Evolutionary conservation across 805 yeast species (phyloP), one percentile per base, ranked within the genome.

Genomic region (Saccharomyces cerevisiae): DNA sequence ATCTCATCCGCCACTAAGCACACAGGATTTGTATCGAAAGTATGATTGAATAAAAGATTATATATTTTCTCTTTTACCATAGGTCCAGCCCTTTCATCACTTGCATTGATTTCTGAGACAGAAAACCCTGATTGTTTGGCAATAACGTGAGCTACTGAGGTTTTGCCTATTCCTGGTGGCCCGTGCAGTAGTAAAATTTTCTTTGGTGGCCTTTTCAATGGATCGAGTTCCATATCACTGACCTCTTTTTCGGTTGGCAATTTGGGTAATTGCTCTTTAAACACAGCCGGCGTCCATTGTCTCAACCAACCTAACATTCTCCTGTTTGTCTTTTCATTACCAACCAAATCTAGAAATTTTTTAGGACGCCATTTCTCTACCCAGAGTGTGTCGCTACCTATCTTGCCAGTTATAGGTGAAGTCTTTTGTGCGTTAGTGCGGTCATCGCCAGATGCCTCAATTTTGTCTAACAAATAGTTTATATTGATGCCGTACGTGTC

Each of bases 111-210:
- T 62, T 92, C 99, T 60, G 86, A 78, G 0, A 87, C 79, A 48
- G 83, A 81, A 66, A 87, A 92, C 0, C 96, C 96, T 43, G 87
- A 79, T 59, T 88, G 96, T 48, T 76, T 77, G 2, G 96, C 94
- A 41, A 90, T 78, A 1, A 89, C 80, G 64, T 91, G 97, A 0
- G 92, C 89, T 1, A 90, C 84, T 0, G 94, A 81, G 0, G 98
- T 91, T 66, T 92, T 92, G 9, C 99, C 99, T 17, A 86, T 77
- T 1, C 99, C 99, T 0, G 96, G 90, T 0, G 96, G 94, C 0
- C 99, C 99, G 66, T 85, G 89, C 10, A 94, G 78, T 46, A 94
- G 72, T 22, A 94, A 66, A 0, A 94, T 76, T 58, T 81, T 85
- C 51, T 78, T 77, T 14, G 68, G 72, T 0, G 91, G 91, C 53